Evolutionary conservation across 2,329 filamentous ascomycete genomes (phyloP), one percentile per base, ranked within the genome.

Genomic region (Plenodomus biglobosus): DNA sequence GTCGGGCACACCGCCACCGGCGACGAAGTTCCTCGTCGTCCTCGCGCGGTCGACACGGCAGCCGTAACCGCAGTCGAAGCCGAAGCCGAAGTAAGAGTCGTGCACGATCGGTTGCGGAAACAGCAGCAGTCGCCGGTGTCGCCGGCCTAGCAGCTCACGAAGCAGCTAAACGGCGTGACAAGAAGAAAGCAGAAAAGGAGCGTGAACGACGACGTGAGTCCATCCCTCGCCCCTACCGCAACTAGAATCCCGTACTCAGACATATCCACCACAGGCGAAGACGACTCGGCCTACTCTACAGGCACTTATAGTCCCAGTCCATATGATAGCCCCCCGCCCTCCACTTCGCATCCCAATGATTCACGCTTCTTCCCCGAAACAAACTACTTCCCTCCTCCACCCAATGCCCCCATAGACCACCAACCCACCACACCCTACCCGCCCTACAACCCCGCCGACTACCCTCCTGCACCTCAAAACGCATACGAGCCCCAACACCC

Each of bases 141-240:
- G 80, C 79, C 42, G 82, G 79, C 19, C 71, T 81, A 53, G 80
- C 80, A 38, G 81, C 81, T 15, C 78, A 83, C 61, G 80, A 84
- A 61, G 76, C 80, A 58, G 75, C 78, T 19, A 80, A 82, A 70
- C 72, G 76, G 43, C 77, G 79, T 50, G 80, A 84, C 56, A 78
- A 78, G 42, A 83, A 80, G 69, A 79, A 78, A 61, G 75, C 75
- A 27, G 78, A 80, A 50, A 76, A 75, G 57, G 78, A 80, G 46
- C 68, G 73, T 50, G 78, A 79, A 43, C 69, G 74, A 55, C 74
- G 74, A 59, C 74, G 79, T 81, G 65, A 76, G 78, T 75, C 51
- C 42, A 40, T 43, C 44, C 43, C 46, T 40, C 38, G 44, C 40
- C 37, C 44, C 36, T 45, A 50, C 13, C 50, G 40, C 17, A 48